Base-by-base conservation (phyloP, 192 early-diverging fungal species). In the Mortierella hygrophila region DNA sequence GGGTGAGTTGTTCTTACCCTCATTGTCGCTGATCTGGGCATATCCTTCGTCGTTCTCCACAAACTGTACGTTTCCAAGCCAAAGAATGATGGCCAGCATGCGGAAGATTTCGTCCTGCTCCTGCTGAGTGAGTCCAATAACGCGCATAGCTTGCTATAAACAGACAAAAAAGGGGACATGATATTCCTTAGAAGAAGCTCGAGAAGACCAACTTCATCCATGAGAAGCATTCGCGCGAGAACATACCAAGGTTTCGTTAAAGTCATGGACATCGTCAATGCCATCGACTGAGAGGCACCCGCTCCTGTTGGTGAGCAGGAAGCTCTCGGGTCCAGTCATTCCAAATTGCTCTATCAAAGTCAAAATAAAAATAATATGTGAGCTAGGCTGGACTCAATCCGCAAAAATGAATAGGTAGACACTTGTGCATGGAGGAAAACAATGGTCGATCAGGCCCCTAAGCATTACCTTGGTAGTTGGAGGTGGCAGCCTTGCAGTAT, bases 11-110 rank as follows among this genome's bases (percentile, higher is more conserved):
- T 74, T 38, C 72, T 80, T 89, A 93, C 91, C 92, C 81, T 93
- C 90, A 29, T 60, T 82, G 81, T 95, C 94, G 11, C 88, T 88
- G 69, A 96, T 89, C 40, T 82, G 81, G 16, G 95, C 90, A 76
- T 92, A 92, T 16, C 96, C 97, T 47, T 94, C 92, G 78, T 94
- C 93, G 73, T 94, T 94, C 85, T 99, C 97, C 29, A 82, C 81
- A 88, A 99, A 99, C 70, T 95, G 92, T 37, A 98, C 90, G 83
- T 99, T 99, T 75, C 99, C 99, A 49, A 99, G 90, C 94, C 99
- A 99, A 85, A 99, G 91, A 79, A 99, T 95, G 49, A 95, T 96
- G 15, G 97, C 96, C 49, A 99, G 89, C 89, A 99, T 97, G 75
- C 95, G 92, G 85, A 98, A 96, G 57, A 99, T 96, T 44, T 95